Base-by-base conservation (phyloP, 495 filamentous ascomycete species). In the Trichodelitschia bisporula region DNA sequence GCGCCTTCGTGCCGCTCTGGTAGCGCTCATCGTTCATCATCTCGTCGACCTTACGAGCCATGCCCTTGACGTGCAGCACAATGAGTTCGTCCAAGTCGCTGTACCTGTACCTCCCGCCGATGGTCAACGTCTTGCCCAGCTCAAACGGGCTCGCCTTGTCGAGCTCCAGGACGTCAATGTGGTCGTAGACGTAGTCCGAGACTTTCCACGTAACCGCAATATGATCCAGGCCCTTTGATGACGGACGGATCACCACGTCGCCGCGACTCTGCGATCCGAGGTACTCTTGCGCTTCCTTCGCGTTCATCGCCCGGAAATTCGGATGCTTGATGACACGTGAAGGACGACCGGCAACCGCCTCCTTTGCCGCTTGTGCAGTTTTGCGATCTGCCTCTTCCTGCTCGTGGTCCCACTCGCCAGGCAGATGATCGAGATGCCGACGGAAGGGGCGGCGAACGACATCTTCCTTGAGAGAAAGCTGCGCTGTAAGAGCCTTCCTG, bases 161-260 rank as follows among this genome's bases (percentile, higher is more conserved):
- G 33, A 97, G 51, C 50, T 97, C 86, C 13, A 97, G 64, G 19
- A 97, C 89, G 47, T 97, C 89, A 33, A 97, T 77, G 44, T 97
- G 86, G 54, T 97, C 84, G 43, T 78, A 95, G 20, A 93, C 66
- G 34, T 74, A 73, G 40, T 95, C 78, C 0, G 77, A 66, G n/a
- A 97, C 79, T 53, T 95, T 97, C 86, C 86, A 97, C 1, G 86
- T 97, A 24, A 97, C 64, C 2, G 84, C 80, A 29, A 97, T 64
- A 51, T 97, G 86, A 49, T 97, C 89, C 20, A 72, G 70, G 9
- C 86, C 86, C 38, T 82, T 86, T 15, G 80, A 91, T 1, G 78
- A 90, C 9, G 86, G 86, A 8, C 86, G 73, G 41, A 97, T 92
- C 19, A 97, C 77, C 29, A 86, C 76, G 41, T 95, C 89, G 15